These are phyloP conservation scores for Tolypocladium pustulatum DNA, from an alignment of 2,329 filamentous ascomycete species.

Conservation along the genomic window DNA sequence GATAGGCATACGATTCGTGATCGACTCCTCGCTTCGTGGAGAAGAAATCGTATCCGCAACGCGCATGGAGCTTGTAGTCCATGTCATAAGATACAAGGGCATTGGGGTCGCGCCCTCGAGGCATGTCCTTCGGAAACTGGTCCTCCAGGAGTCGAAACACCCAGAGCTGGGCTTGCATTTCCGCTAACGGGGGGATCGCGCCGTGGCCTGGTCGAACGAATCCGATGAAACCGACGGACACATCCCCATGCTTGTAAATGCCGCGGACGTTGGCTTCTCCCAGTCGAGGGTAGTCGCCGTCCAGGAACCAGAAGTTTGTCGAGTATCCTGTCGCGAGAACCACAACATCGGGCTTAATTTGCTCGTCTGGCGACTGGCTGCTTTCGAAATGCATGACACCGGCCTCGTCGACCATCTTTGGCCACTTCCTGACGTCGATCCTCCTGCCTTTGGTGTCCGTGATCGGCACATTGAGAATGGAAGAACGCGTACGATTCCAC, in stretches of 20 bases:
- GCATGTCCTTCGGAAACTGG: slow-evolving; percentile 12
- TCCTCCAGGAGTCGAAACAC: slow-evolving; percentile 26
- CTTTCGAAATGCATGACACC: slow-evolving; percentile 26
- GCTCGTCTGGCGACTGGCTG: slow-evolving; percentile 13
- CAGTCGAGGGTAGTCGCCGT: slow-evolving; percentile 28
- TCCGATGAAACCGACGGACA: slow-evolving; percentile 33
- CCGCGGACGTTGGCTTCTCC: slow-evolving; percentile 40
- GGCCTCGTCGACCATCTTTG: slow-evolving; percentile 21
- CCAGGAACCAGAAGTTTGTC: slow-evolving; percentile 29
- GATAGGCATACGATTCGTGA: slow-evolving; percentile 38
- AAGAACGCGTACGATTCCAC: slow-evolving; percentile 22
- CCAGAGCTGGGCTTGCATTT: slow-evolving; percentile 39
- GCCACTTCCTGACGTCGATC: slow-evolving; percentile 36
- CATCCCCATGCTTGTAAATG: slow-evolving; percentile 33
- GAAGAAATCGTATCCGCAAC: slow-evolving; percentile 21
- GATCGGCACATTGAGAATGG: slow-evolving; percentile 27
- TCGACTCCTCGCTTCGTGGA: slow-evolving; percentile 31
- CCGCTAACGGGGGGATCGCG: slow-evolving; percentile 36
- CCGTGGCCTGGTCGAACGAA: slow-evolving; percentile 34
- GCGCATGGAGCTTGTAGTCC: slow-evolving; percentile 28
- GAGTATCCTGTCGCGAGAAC: slow-evolving; percentile 37
- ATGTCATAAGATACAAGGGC: slow-evolving; percentile 23
- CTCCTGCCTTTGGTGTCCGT: slow-evolving; percentile 24
- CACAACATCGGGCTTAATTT: slow-evolving; percentile 30
- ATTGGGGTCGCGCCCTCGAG: slow-evolving; percentile 7